Evolutionary conservation across 306 rosid genomes (phyloP).

Genomic region (Dalbergia oliveri): DNA sequence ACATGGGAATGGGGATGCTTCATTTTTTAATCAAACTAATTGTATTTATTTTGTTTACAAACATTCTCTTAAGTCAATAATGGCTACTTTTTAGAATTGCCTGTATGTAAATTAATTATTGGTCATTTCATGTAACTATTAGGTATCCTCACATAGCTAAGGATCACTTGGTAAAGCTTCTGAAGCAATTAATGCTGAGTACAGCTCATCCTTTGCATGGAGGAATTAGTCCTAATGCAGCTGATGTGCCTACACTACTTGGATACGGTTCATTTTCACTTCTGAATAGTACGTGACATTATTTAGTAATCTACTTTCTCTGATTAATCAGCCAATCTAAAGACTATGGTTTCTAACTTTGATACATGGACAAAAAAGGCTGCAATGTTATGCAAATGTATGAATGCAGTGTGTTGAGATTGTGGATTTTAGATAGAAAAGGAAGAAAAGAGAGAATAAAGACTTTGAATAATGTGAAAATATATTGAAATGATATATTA

Average conservation of each 20-base stretch:
- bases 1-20: conserved; percentile 31
- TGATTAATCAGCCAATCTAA: conserved; percentile 35
- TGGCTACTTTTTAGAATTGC: conserved; percentile 28
- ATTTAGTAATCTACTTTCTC: conserved; percentile 45
- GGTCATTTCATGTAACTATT: conserved; percentile 48
- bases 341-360: conserved; percentile 19
- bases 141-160: conserved; percentile 88
- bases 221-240: conserved; percentile 75
- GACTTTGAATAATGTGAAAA: too few species aligned
- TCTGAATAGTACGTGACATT: conserved; percentile 73
- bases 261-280: conserved; percentile 90
- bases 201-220: conserved; percentile 60
- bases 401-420: neutral
- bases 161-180: conserved; percentile 88
- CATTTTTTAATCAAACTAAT: conserved; percentile 25
- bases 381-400: conserved; percentile 27
- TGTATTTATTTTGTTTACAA: conserved; percentile 31
- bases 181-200: conserved; percentile 73
- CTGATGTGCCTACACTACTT: conserved; percentile 90
- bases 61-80: conserved; percentile 14
- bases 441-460: too few species aligned
- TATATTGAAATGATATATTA: too few species aligned
- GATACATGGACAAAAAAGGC: conserved; percentile 11
- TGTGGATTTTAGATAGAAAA: too few species aligned
- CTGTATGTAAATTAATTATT: conserved; percentile 34